phyloP scores from a whole-genome alignment of 257 asterid genomes.

The Capsicum baccatum region DNA sequence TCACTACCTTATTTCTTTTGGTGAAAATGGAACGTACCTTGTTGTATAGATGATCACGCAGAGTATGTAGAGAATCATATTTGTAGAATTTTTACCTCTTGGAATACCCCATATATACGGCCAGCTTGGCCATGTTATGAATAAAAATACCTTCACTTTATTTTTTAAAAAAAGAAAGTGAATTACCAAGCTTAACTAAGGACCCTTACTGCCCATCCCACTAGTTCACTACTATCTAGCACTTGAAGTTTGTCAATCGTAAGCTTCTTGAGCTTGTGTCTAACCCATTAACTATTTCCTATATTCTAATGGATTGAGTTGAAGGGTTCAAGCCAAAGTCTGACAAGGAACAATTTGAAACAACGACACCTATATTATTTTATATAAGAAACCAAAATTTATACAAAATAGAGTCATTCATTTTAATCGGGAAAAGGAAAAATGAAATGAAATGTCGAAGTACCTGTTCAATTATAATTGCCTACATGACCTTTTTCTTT shows the following conservation, averaged over 20 bases:
- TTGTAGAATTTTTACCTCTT: too few relatives aligned
- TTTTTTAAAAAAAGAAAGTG: not conserved
- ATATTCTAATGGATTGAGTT: slow-evolving; percentile 3
- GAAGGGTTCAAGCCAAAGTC: slow-evolving; percentile 12
- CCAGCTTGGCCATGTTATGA: too few relatives aligned
- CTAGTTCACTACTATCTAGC: slow-evolving; percentile 17
- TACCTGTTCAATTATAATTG: slow-evolving; percentile 6
- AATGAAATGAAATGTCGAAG: slow-evolving; percentile 17
- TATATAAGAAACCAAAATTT: not conserved
- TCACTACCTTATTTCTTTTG: too few relatives aligned
- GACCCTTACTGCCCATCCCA: not conserved
- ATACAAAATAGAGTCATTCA: slow-evolving; percentile 8
- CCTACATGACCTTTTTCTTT: not conserved
- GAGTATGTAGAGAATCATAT: too few relatives aligned
- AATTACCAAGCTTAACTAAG: not conserved
- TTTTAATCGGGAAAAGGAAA: not conserved
- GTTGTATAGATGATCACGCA: too few relatives aligned
- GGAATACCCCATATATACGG: too few relatives aligned
- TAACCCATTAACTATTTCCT: slow-evolving; percentile 15
- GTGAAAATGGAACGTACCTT: too few relatives aligned
- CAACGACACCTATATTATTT: not conserved
- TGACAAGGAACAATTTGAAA: not conserved
- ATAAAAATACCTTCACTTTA: too few relatives aligned
- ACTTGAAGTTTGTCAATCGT: not conserved
- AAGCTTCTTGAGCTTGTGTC: slow-evolving; percentile 17